Base-by-base conservation (phyloP, 148 eudicot species). In the Linanthus parryae region DNA sequence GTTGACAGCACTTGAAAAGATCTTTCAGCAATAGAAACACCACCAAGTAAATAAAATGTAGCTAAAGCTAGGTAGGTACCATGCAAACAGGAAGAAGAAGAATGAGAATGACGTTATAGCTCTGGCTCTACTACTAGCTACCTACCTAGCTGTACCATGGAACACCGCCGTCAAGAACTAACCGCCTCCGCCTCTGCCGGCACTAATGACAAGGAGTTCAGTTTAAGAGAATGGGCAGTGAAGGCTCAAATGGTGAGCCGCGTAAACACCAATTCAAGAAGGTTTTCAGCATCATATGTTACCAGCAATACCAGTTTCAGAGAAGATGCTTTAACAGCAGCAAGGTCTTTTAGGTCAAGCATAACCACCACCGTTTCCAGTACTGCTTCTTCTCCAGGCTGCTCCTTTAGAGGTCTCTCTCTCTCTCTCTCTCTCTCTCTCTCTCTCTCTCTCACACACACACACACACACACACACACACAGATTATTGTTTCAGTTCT, bases 361-460 rank as follows among this genome's bases (percentile, higher is more conserved):
- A 19, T 84, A n/a, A n/a, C n/a, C n/a, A n/a, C n/a, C 37, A 83
- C 89, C 55, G 71, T 91, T 67, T 91, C 94, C 15, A 91, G 98
- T 72, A 79, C 98, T 50, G 81, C 84, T 55, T 86, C 98, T 28
- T 91, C 98, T 50, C 98, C 98, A 54, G 95, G 98, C 45, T 79
- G 79, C 77, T 62, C 63, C 44, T 44, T 73, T 7, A 79, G 67
- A 91, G 95, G 98, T 86, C 73, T 0, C 1, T 1, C 14, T n/a
- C 8, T 23, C 28, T 5, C 44, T 44, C 19, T 35, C 30, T 38
- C 62, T 22, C 20, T 27, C 54, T 44, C 42, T 26, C 47, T 37
- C 24, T 31, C 36, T 19, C 24, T 18, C 22, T 22, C 12, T 18
- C 13, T 38, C 33, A 6, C 44, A 16, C 44, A 34, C 10, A 8